Percentiles rank a stretch among this genome's conserved stretches.
phyloP scores from a whole-genome alignment of 306 rosid genomes.

The cucumber (Cucumis sativus) region DNA sequence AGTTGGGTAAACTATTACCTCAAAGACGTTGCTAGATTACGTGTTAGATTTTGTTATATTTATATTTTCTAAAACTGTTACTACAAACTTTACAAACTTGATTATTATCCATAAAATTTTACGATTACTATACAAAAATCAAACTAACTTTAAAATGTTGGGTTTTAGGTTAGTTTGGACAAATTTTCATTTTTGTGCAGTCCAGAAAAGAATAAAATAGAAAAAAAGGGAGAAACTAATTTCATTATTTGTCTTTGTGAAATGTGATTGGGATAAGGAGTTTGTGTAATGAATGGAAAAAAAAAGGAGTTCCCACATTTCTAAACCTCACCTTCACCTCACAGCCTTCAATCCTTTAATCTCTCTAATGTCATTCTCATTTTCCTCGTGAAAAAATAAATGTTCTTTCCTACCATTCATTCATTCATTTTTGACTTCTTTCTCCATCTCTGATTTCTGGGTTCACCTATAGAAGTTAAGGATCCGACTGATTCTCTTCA shows the following conservation, averaged over 20 bases:
- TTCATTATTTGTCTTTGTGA: not conserved
- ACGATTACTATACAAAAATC: too few species aligned
- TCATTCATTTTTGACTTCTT: not conserved
- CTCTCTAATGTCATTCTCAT: not conserved
- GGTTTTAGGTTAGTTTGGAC: too few species aligned
- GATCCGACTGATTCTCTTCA: not conserved
- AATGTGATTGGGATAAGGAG: not conserved
- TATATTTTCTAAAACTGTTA: too few species aligned
- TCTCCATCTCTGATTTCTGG: not conserved
- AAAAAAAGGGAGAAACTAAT: not conserved
- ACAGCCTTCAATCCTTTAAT: not conserved
- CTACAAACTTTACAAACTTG: too few species aligned
- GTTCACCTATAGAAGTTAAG: not conserved
- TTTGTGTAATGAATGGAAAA: not conserved
- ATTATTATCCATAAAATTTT: too few species aligned
- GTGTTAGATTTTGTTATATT: too few species aligned
- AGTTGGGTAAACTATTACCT: too few species aligned
- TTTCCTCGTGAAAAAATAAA: not conserved
- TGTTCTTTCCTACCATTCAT: not conserved
- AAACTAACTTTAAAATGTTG: too few species aligned
- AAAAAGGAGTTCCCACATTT: not conserved
- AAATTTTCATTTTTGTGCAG: too few species aligned
- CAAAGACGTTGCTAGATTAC: too few species aligned
- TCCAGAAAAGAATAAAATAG: too few species aligned
- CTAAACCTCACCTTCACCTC: not conserved